A percentile compares a stretch with the other conserved stretches of the same genome.
phyloP scores from a whole-genome alignment of 305 asterid genomes.

The Plantago coronopus region DNA sequence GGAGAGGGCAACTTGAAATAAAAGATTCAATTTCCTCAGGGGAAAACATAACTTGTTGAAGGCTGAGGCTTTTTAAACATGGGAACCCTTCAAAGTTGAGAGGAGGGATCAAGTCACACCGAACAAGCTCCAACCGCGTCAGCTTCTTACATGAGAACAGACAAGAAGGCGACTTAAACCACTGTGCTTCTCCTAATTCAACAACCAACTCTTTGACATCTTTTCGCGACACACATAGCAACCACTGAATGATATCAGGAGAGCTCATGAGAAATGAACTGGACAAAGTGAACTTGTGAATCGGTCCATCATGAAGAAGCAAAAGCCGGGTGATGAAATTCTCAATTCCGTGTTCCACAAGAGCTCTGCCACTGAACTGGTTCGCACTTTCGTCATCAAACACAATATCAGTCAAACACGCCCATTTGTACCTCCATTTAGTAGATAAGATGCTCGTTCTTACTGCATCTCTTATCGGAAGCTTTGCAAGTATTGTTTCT shows the following conservation, averaged over 20 bases:
- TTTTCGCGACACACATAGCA: constrained; percentile 72
- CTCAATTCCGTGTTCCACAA: constrained; percentile 38
- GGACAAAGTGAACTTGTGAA: constrained; percentile 60
- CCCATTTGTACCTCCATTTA: constrained; percentile 88
- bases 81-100: constrained; percentile 58
- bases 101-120: constrained; percentile 76
- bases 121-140: constrained; percentile 59
- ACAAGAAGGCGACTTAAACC: constrained; percentile 84
- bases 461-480: constrained; percentile 72
- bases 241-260: constrained; percentile 77
- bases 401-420: constrained; percentile 55
- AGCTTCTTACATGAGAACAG: constrained; percentile 59
- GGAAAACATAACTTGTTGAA: constrained; percentile 45
- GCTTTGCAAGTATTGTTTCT: constrained; percentile 69
- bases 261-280: constrained; percentile 44
- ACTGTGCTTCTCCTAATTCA: constrained; percentile 72
- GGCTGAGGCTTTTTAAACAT: constrained; percentile 48
- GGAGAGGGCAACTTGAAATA: constrained; percentile 72
- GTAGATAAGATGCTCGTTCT: constrained; percentile 68
- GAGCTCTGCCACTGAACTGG: constrained; percentile 32
- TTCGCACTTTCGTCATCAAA: constrained; percentile 58
- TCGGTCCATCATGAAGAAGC: constrained; percentile 80
- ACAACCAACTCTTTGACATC: constrained; percentile 62
- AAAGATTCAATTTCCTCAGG: constrained; percentile 42
- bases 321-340: constrained; percentile 57